Evolutionary conservation across 2,329 filamentous ascomycete species (phyloP), one percentile per base, ranked within the genome.

Genomic region (Tolypocladium nubicola): DNA sequence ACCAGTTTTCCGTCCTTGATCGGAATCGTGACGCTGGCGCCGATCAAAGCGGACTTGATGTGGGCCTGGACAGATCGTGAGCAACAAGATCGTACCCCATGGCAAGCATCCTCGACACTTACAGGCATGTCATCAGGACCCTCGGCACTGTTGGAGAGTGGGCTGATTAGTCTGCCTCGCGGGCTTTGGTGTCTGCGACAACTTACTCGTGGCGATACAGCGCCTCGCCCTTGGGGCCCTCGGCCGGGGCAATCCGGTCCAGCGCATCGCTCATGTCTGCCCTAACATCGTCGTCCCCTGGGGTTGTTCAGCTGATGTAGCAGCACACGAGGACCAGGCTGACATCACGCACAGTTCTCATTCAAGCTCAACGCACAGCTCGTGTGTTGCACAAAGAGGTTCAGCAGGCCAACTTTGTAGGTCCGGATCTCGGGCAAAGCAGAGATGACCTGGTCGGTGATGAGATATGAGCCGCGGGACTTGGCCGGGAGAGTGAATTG

Each of bases 301-400:
- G 9, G 10, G 50, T 23, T 41, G 10, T 37, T 55, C n/a, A 43
- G 41, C 26, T 23, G 57, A 72, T 71, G 68, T 35, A 6, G 10
- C n/a, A 37, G 9, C 47, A 10, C 19, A 21, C 26, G 30, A 21
- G 19, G 30, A n/a, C 9, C 30, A n/a, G 19, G 19, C 21, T 35
- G 92, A 89, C 73, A 30, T 43, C 40, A 43, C 70, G 54, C 61
- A 74, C 82, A 87, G 75, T 97, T 97, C 80, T 99, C 94, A 70
- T 99, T 99, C 66, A 99, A 76, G 59, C 84, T 89, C 56, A 99
- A 79, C 14, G 89, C 94, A 73, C 91, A 96, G 67, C 85, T 90
- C 6, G 94, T 99, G 75, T 99, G 94, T 75, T 99, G 93, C 56
- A 97, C 81, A 72, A 97, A 99, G 52, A 99, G 80, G 71, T 96